Evolutionary conservation across 139 green algal genomes (phyloP).

Genomic region (Chlamydomonas sphaeroides): DNA sequence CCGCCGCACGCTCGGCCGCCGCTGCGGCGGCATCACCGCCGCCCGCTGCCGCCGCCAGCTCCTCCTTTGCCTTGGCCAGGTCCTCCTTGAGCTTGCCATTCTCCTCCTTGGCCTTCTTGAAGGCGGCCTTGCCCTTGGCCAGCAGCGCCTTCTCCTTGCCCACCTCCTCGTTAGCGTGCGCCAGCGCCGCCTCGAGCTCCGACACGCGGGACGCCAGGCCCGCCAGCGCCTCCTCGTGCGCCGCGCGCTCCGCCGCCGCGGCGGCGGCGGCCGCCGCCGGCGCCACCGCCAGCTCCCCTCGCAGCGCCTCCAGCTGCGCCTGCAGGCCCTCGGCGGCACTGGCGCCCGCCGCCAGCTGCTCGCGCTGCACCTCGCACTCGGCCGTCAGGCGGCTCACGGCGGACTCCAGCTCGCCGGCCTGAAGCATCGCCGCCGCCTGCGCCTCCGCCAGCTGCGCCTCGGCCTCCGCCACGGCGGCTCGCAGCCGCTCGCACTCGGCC

Average conservation of each 20-base stretch:
- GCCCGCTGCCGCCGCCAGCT: background rate
- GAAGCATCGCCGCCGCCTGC: background rate
- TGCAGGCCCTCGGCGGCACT: background rate
- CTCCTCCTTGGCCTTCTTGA: conserved; percentile 31
- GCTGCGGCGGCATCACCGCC: background rate
- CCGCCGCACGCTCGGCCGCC: background rate
- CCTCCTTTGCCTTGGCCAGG: background rate
- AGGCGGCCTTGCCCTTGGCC: conserved; percentile 14
- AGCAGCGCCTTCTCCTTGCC: conserved; percentile 7
- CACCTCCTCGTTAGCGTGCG: background rate
- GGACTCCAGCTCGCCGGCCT: too few relatives aligned
- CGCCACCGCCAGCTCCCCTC: conserved; percentile 12
- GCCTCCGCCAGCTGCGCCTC: background rate
- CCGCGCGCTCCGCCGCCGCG: background rate
- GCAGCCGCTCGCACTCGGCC: too few relatives aligned
- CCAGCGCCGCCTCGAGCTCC: conserved; percentile 15
- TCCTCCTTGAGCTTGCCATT: conserved; percentile 19
- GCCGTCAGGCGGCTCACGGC: too few relatives aligned
- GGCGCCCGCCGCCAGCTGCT: background rate
- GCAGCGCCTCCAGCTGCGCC: background rate
- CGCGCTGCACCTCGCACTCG: background rate
- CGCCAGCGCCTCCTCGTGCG: conserved; percentile 15
- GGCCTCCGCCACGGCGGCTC: too few relatives aligned
- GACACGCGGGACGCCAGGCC: background rate
- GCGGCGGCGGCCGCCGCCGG: background rate